phyloP scores from a whole-genome alignment of 1,139 yeast species.

The Geotrichum carabidarum region DNA sequence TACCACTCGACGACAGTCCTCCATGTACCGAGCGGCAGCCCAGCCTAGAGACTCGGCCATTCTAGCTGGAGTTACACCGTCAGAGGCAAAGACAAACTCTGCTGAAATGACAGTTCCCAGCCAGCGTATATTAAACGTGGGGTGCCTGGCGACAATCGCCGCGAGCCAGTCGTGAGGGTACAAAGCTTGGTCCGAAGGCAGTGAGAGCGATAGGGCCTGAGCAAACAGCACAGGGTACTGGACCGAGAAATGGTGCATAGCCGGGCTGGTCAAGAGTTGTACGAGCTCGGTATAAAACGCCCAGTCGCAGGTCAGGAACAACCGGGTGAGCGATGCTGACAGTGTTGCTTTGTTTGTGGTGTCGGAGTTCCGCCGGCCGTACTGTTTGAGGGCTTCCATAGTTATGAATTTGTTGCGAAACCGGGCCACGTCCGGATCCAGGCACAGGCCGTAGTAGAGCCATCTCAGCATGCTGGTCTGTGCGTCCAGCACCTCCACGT shows the following conservation, averaged over 20 bases:
- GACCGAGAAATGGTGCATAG: no score
- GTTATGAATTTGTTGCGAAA: neutral
- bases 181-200: neutral
- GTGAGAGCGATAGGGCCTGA: no score
- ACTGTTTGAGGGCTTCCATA: neutral
- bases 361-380: neutral
- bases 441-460: constrained; percentile 20
- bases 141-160: neutral
- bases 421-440: constrained; percentile 16
- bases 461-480: constrained; percentile 7
- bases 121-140: neutral
- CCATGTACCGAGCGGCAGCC: neutral
- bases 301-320: neutral
- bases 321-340: neutral
- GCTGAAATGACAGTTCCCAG: neutral
- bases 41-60: constrained; percentile 1
- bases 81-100: neutral
- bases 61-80: neutral
- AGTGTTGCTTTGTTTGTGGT: neutral
- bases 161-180: neutral
- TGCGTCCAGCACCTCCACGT: neutral
- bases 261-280: no score
- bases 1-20: neutral
- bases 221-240: no score
- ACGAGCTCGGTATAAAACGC: no score